Percentiles rank a stretch among this genome's conserved stretches.
Evolutionary conservation across 1,139 yeast genomes (phyloP).

Genomic region (Insectozyma bohioensis): DNA sequence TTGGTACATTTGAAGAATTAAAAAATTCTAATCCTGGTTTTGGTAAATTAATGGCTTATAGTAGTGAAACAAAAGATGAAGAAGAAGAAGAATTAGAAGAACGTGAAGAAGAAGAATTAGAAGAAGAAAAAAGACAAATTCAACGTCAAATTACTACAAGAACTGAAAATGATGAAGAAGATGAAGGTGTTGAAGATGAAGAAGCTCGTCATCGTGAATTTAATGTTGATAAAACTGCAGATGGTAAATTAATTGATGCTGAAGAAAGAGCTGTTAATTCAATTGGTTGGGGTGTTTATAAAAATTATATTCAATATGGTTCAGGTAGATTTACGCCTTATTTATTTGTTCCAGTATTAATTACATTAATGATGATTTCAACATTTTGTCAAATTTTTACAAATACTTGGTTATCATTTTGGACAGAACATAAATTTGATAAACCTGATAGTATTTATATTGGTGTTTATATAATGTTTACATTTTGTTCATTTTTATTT

Average conservation of each 20-base stretch:
- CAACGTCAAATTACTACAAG: constrained; percentile 19
- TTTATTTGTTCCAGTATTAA: constrained; percentile 23
- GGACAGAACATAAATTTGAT: constrained; percentile 63
- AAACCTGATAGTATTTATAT: constrained; percentile 59
- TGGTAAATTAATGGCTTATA: constrained; percentile 50
- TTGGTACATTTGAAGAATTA: constrained; percentile 41
- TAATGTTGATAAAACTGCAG: constrained; percentile 23
- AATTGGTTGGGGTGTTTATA: constrained; percentile 30
- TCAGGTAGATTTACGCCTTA: constrained; percentile 42
- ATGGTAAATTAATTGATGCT: constrained; percentile 32
- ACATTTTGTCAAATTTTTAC: constrained; percentile 67
- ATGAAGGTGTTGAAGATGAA: constrained; percentile 20
- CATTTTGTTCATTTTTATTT: constrained; percentile 37
- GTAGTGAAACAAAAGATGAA: constrained; percentile 19
- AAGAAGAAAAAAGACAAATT: constrained; percentile 21
- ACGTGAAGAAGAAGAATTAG: constrained; percentile 15
- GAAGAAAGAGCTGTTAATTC: constrained; percentile 43
- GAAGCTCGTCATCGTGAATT: constrained; percentile 19
- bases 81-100: constrained; percentile 23
- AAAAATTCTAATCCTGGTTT: constrained; percentile 40
- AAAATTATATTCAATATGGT: constrained; percentile 54
- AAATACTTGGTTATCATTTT: constrained; percentile 82
- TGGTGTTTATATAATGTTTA: constrained; percentile 66
- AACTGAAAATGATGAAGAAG: constrained; percentile 10
- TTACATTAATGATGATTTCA: constrained; percentile 31